phyloP scores from a whole-genome alignment of 768 basidiomycete species.

The Lactifluus subvellereus region DNA sequence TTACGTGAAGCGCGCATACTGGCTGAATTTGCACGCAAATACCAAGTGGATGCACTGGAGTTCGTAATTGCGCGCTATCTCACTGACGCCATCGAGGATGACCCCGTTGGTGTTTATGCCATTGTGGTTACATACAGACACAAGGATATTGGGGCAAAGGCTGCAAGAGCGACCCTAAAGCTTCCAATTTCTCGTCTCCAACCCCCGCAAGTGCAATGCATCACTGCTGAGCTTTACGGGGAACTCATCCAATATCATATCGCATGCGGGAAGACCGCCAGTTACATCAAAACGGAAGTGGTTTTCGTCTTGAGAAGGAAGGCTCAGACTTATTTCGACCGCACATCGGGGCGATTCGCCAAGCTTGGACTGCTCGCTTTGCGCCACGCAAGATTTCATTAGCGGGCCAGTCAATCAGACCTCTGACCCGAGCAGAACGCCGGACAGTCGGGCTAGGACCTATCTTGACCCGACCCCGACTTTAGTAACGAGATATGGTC shows the following conservation, averaged over 20 bases:
- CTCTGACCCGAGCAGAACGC: too few relatives aligned
- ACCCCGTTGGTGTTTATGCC: slow-evolving; percentile 19
- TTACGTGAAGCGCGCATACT: slow-evolving; percentile 1
- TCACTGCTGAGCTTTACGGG: background rate
- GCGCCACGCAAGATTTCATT: background rate
- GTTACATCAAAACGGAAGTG: background rate
- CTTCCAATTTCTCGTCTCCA: background rate
- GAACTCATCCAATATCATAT: slow-evolving; percentile 2
- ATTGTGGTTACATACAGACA: background rate
- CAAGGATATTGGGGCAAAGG: background rate
- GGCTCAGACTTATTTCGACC: background rate
- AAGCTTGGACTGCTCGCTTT: background rate
- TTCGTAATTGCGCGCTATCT: background rate
- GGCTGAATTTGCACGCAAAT: slow-evolving; percentile 17
- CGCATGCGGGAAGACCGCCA: slow-evolving; percentile 5
- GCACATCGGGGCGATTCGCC: background rate
- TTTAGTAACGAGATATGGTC: background rate
- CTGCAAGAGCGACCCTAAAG: background rate
- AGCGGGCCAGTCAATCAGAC: background rate
- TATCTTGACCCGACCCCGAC: too few relatives aligned
- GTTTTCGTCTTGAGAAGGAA: background rate
- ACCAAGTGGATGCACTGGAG: slow-evolving; percentile 3
- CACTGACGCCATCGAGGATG: background rate
- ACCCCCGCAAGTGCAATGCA: background rate
- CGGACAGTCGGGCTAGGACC: background rate